Evolutionary conservation across 768 basidiomycete genomes (phyloP), one percentile per base, ranked within the genome.

Genomic region (Mycena pura): DNA sequence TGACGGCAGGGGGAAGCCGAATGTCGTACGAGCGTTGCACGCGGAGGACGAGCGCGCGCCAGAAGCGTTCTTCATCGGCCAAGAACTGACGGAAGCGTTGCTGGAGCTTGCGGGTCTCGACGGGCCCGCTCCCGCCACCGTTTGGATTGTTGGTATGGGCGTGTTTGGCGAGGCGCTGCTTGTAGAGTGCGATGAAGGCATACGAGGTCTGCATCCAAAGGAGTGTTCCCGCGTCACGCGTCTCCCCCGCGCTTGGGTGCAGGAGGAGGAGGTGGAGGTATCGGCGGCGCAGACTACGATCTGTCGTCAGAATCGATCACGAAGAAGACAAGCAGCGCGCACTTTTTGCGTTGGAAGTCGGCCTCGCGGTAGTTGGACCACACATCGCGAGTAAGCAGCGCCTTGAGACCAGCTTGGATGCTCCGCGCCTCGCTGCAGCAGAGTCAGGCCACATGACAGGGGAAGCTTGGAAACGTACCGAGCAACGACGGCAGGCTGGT

Each of bases 131-230:
- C 7, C 21, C 5, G 28, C 22, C 31, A 19, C 13, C 21, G 25
- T 38, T 31, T 0, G 21, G 10, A 15, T 50, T 74, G 69, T 65
- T 75, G 67, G 66, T 73, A 79, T 65, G 36, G 83, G 82, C 34
- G 84, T 73, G 15, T 77, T 74, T 38, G 81, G 85, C 76, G 68
- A 96, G 85, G 45, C 82, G 86, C 63, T 89, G 84, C 73, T 95
- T 95, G 81, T 93, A 96, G 22, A 84, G 80, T 15, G 89, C 78
- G 64, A 96, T 96, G 76, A 94, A 86, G 36, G 85, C 82, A 75
- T 96, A 92, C 34, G 92, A 91, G 0, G 95, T 96, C 71, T 93
- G 90, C 86, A 95, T 92, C 94, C 95, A 96, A 9, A 96, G 83
- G 64, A 91, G 88, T 28, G 84, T 91, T 71, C 95, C 91, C 39